Percentiles rank a stretch among this genome's conserved stretches.
Evolutionary conservation across 2,329 filamentous ascomycete species (phyloP).

Genomic region (Diplocarpon mali): DNA sequence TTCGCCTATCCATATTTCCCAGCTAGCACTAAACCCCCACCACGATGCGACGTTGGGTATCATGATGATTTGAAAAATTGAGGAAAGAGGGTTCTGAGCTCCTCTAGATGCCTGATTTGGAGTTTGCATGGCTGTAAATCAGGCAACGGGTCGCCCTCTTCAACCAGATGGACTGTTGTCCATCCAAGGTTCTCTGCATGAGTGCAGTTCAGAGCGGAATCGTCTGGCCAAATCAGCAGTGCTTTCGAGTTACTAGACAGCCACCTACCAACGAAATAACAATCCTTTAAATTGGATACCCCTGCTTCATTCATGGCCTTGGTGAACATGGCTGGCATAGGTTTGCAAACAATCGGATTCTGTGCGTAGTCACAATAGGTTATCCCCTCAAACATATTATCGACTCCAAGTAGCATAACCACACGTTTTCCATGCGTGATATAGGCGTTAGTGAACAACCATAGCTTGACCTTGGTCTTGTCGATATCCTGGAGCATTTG

Average conservation of each 20-base stretch:
- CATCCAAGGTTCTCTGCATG: conserved; percentile 72
- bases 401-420: conserved; percentile 66
- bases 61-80: conserved; percentile 63
- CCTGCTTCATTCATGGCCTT: conserved; percentile 85
- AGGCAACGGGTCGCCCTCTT: conserved; percentile 58
- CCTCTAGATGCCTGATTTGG: conserved; percentile 64
- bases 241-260: background rate
- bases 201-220: conserved; percentile 73
- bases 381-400: conserved; percentile 86
- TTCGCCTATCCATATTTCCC: too few species aligned
- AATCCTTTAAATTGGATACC: conserved; percentile 54
- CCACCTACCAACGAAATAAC: conserved; percentile 81
- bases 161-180: conserved; percentile 77
- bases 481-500: conserved; percentile 74
- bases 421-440: conserved; percentile 78
- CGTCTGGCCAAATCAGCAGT: conserved; percentile 44
- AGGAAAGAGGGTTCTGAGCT: conserved; percentile 67
- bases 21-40: too few species aligned
- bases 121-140: conserved; percentile 55
- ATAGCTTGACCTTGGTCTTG: conserved; percentile 69
- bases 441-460: conserved; percentile 97
- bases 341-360: conserved; percentile 75
- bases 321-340: conserved; percentile 67
- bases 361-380: conserved; percentile 85
- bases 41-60: background rate